Conservation (phyloP, 2,329 filamentous ascomycete genomes). For the Eurotiales sp. region DNA sequence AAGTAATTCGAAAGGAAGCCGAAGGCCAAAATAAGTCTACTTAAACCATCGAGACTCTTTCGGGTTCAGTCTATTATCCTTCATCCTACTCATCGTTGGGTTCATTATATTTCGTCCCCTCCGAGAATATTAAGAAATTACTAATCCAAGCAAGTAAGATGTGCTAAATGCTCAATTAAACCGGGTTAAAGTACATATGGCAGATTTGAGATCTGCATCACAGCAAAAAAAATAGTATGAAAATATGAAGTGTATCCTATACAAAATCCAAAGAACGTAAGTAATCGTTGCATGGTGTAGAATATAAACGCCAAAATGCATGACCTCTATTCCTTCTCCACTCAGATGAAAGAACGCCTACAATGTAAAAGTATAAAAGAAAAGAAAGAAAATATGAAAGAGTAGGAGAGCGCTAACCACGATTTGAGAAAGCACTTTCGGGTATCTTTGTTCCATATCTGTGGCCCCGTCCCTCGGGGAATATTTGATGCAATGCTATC, state of each 20-base stretch:
- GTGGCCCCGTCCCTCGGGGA: neutral
- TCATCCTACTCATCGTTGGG: too few species aligned
- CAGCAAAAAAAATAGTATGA: neutral
- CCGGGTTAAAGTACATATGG: neutral
- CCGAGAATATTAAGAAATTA: neutral
- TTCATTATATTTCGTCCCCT: too few species aligned
- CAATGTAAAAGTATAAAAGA: neutral
- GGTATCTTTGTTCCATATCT: constrained; percentile 3
- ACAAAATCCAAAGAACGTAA: neutral
- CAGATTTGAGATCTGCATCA: neutral
- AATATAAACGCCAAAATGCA: constrained; percentile 11
- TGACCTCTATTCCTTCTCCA: constrained; percentile 3
- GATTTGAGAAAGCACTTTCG: neutral
- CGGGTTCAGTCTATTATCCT: too few species aligned
- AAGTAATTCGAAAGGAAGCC: constrained; percentile 18
- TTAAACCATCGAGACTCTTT: too few species aligned
- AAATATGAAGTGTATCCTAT: neutral
- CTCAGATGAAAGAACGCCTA: constrained; percentile 4
- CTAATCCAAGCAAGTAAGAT: neutral
- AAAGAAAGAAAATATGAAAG: neutral
- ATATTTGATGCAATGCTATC: neutral
- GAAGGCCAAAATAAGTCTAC: too few species aligned
- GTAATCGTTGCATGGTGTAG: neutral
- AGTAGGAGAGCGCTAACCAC: neutral
- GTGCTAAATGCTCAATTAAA: neutral